Percentiles rank a stretch among this genome's conserved stretches.
These are phyloP conservation scores for Populus hybrid DNA, from an alignment of 441 rosid genomes.

Conservation along the genomic window DNA sequence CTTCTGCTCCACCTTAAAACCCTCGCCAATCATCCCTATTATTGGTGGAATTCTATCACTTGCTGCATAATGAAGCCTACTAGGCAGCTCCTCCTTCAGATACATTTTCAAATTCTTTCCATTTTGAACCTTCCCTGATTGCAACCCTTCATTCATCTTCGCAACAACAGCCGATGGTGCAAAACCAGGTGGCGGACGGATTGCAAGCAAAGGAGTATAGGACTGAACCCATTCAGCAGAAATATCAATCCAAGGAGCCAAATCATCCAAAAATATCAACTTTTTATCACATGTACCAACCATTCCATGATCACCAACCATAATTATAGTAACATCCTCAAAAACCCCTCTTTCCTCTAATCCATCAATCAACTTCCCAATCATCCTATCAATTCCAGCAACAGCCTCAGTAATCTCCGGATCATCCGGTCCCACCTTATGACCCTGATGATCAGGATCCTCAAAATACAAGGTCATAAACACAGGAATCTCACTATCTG, in stretches of 20 bases:
- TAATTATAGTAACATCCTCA: constrained; percentile 72
- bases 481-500: constrained; percentile 58
- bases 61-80: constrained; percentile 65
- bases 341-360: constrained; percentile 76
- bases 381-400: constrained; percentile 59
- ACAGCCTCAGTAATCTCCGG: constrained; percentile 80
- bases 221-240: constrained; percentile 66
- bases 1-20: constrained; percentile 71
- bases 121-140: constrained; percentile 69
- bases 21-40: constrained; percentile 71
- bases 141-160: constrained; percentile 76
- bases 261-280: constrained; percentile 63
- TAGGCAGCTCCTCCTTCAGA: constrained; percentile 83
- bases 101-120: constrained; percentile 67
- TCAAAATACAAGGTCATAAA: constrained; percentile 88
- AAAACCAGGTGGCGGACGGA: constrained; percentile 53
- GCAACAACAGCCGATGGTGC: constrained; percentile 44
- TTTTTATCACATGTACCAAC: constrained; percentile 92
- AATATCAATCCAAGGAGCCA: constrained; percentile 64
- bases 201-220: constrained; percentile 64
- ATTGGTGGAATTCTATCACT: constrained; percentile 79
- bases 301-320: constrained; percentile 99
- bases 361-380: constrained; percentile 78
- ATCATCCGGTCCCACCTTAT: constrained; percentile 90
- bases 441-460: constrained; percentile 98